Conservation (phyloP, 2,329 filamentous ascomycete species). For the Sporothrix pseudoabietina region DNA sequence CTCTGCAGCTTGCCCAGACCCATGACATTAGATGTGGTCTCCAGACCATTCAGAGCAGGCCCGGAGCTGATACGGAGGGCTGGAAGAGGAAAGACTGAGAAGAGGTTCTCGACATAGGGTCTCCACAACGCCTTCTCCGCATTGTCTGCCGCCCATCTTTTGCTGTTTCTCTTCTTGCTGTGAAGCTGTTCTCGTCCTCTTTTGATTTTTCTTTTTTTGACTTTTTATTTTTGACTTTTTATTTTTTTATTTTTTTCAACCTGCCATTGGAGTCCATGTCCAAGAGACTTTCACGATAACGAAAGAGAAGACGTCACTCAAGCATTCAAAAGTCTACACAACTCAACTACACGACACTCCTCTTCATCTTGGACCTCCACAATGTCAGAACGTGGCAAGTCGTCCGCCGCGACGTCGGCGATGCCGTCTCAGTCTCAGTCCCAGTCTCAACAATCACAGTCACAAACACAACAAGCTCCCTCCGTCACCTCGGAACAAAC, state of each 20-base stretch:
- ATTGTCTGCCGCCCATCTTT: conserved; percentile 14
- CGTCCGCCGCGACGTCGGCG: neutral
- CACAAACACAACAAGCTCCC: neutral
- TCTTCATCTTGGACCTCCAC: neutral
- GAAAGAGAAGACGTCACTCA: neutral
- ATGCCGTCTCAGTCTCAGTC: neutral
- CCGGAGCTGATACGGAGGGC: conserved; percentile 16
- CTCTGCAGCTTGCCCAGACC: neutral
- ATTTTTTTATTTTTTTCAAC: neutral
- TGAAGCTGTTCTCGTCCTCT: neutral
- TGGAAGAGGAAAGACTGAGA: neutral
- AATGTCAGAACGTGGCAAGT: conserved; percentile 6
- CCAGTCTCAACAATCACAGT: neutral
- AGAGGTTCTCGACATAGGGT: neutral
- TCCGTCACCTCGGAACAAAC: neutral
- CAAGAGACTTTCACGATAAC: neutral
- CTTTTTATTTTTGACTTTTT: neutral
- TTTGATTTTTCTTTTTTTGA: neutral
- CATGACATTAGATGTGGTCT: conserved; percentile 3
- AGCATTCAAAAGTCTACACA: neutral
- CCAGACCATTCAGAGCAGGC: neutral
- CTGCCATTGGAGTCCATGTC: too few species aligned
- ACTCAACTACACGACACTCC: neutral
- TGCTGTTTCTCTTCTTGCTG: neutral
- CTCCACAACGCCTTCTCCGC: conserved; percentile 19